Base-by-base conservation (phyloP, 2,329 filamentous ascomycete genomes). In the Dryadomyces quercus-mongolicae region DNA sequence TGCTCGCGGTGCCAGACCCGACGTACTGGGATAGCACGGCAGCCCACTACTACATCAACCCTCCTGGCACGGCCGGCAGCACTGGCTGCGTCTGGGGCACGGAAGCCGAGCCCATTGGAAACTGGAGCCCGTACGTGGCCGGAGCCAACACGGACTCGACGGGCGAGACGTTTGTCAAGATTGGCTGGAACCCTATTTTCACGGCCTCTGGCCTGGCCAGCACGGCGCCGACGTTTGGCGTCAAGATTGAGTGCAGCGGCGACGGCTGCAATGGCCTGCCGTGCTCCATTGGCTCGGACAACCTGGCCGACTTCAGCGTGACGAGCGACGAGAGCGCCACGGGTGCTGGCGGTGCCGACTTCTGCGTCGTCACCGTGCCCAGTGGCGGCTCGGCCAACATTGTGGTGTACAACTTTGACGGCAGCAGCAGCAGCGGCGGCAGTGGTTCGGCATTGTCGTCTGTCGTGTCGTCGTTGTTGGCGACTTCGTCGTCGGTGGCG, bases 21-120 rank as follows among this genome's bases (percentile, higher is more conserved):
- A 75, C 70, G 54, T 91, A 91, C 68, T 91, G 86, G 86, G 80
- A 74, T 60, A 68, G 70, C 47, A 90, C 86, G 13, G 79, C 86
- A 56, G 84, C 87, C 56, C 87, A 92, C 66, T 90, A 78, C 68
- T 91, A 91, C 64, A 80, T 91, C 71, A 91, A 91, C 69, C 77
- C 84, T 34, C 87, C 86, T 38, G 86, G 87, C 57, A 73, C 80
- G 48, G 62, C 65, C 31, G 71, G 76, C 6, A 70, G 72, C 5
- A 75, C 81, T 51, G 86, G 78, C 51, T 92, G 87, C 66, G 68
- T 84, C 55, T 91, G 87, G 87, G 85, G 87, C 55, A 77, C 77
- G 47, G 73, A 73, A 9, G 70, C 71, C 44, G 73, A 82, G 58
- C 75, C 84, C 1, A 68, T 81, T 60, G 87, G 86, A 51, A 91